These are phyloP conservation scores for Shiraia sp. DNA, from an alignment of 2,329 filamentous ascomycete genomes.

Conservation along the genomic window DNA sequence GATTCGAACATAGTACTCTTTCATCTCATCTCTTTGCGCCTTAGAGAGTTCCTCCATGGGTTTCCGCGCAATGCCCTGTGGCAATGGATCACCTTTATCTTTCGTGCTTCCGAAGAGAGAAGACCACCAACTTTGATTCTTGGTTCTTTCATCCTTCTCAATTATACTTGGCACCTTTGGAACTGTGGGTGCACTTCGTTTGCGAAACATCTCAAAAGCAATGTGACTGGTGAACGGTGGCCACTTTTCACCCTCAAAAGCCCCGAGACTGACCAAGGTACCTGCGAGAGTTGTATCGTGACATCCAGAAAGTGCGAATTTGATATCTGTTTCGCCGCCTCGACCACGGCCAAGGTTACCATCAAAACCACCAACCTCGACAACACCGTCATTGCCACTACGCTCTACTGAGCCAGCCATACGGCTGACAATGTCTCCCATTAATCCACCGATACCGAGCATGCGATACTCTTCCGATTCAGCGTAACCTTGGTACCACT, in stretches of 20 bases:
- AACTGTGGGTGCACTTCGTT: constrained; percentile 35
- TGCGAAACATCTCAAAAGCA: constrained; percentile 84
- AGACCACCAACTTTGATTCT: constrained; percentile 42
- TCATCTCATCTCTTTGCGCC: constrained; percentile 62
- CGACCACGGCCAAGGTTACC: constrained; percentile 45
- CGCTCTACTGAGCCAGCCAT: constrained; percentile 47
- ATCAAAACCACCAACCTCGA: constrained; percentile 44
- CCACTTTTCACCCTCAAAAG: constrained; percentile 75
- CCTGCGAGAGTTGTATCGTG: constrained; percentile 92
- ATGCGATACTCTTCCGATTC: constrained; percentile 87
- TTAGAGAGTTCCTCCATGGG: constrained; percentile 59
- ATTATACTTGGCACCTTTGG: constrained; percentile 1
- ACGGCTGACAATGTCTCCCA: constrained; percentile 75
- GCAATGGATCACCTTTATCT: constrained; percentile 4
- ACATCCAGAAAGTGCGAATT: constrained; percentile 80
- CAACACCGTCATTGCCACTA: constrained; percentile 44
- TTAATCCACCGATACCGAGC: constrained; percentile 80
- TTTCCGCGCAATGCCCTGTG: constrained; percentile 63
- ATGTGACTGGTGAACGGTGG: constrained; percentile 93
- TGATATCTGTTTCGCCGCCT: constrained; percentile 60
- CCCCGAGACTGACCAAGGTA: constrained; percentile 76
- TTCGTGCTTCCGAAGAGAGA: constrained; percentile 39
- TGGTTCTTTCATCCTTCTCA: constrained; percentile 9
- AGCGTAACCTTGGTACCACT: constrained; percentile 88
- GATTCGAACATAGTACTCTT: constrained; percentile 84